Evolutionary conservation across 495 filamentous ascomycete genomes (phyloP).

Genomic region (Tuber brumale): DNA sequence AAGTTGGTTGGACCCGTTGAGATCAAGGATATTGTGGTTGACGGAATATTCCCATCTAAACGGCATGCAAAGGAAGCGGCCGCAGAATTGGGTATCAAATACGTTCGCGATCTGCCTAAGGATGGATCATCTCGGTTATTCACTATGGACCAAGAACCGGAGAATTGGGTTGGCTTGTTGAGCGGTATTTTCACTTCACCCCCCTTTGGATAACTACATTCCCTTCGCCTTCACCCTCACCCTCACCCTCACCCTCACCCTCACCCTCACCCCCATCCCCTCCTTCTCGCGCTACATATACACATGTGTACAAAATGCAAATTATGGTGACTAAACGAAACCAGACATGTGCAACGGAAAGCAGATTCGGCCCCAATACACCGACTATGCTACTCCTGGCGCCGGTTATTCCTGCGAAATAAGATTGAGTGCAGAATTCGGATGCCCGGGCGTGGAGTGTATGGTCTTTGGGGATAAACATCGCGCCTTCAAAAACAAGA

Average conservation of each 20-base stretch:
- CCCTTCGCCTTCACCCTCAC: neutral
- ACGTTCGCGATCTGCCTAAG: conserved; percentile 24
- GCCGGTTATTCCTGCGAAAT: conserved; percentile 35
- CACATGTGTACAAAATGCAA: conserved; percentile 1
- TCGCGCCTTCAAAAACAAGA: conserved; percentile 36
- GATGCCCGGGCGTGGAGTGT: conserved; percentile 26
- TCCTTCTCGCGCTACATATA: conserved; percentile 6
- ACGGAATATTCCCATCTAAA: conserved; percentile 32
- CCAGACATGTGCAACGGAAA: conserved; percentile 26
- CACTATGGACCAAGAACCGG: conserved; percentile 21
- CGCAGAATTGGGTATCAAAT: conserved; percentile 26
- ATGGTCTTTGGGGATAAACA: conserved; percentile 37
- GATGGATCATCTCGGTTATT: conserved; percentile 21
- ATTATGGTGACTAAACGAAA: neutral
- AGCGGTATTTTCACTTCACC: conserved; percentile 20
- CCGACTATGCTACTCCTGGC: conserved; percentile 29
- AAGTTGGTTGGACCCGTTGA: conserved; percentile 28
- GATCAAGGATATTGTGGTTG: conserved; percentile 18
- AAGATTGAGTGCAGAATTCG: conserved; percentile 23
- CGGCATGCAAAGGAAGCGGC: conserved; percentile 36
- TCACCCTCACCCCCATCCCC: neutral
- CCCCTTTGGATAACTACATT: neutral
- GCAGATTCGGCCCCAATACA: conserved; percentile 31
- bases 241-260: neutral
- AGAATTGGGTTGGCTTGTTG: conserved; percentile 38